Conservation (phyloP, 768 basidiomycete genomes). For the Pisolithus sp. region DNA sequence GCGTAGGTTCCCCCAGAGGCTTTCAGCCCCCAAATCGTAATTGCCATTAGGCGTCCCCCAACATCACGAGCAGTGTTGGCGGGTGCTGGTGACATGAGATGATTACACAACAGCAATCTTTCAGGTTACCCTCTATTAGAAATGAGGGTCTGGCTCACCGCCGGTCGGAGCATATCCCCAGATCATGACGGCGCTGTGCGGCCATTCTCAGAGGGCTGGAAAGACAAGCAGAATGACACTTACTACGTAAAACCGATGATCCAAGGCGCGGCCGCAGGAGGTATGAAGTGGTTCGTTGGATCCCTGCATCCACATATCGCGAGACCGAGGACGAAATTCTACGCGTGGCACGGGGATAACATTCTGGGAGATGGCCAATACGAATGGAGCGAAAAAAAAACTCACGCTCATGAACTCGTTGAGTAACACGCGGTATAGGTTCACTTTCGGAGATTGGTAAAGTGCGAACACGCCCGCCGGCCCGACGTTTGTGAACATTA, state of each 20-base stretch:
- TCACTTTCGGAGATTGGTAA: constrained; percentile 26
- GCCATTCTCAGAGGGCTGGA: neutral
- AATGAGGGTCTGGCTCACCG: constrained; percentile 24
- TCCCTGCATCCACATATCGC: constrained; percentile 49
- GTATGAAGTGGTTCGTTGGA: constrained; percentile 52
- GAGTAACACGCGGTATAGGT: constrained; percentile 28
- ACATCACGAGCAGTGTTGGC: constrained; percentile 51
- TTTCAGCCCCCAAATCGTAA: constrained; percentile 53
- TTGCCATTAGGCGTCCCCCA: constrained; percentile 53
- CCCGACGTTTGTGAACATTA: constrained; percentile 31
- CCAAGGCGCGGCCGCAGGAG: constrained; percentile 47
- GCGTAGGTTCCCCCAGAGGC: constrained; percentile 52
- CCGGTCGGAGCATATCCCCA: constrained; percentile 55
- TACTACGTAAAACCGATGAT: constrained; percentile 58
- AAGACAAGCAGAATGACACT: neutral
- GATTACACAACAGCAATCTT: too few relatives aligned
- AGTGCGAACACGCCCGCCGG: constrained; percentile 35
- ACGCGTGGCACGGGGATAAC: neutral
- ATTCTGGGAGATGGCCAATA: neutral
- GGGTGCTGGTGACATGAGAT: too few relatives aligned
- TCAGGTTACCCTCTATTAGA: neutral
- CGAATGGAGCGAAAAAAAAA: neutral
- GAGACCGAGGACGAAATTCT: constrained; percentile 38
- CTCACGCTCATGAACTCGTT: constrained; percentile 36
- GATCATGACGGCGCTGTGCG: constrained; percentile 43